Base-by-base conservation (phyloP, 495 filamentous ascomycete genomes). In the Penicillium paxilli region DNA sequence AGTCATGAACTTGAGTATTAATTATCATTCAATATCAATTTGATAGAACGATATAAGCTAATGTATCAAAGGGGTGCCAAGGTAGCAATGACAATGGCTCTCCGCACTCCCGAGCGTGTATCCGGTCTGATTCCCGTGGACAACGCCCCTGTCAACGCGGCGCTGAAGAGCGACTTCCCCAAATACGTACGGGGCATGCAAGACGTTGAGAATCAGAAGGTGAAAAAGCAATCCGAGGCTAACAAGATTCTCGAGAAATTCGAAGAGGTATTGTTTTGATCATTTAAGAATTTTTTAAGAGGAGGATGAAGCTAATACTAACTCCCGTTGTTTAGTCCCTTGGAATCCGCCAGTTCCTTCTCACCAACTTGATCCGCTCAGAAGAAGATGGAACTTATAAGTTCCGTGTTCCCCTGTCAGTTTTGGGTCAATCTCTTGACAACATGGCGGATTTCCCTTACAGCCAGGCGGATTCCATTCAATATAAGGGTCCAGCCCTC, bases 151-250 rank as follows among this genome's bases (percentile, higher is more conserved):
- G 75, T 94, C 17, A 91, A 92, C 64, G 89, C 86, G 3, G 78
- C 77, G 0, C 76, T 98, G 7, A 76, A 80, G 47, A 83, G 81
- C 56, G 80, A 89, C 53, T 98, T 98, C 65, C 82, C 77, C 4
- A 84, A 82, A 53, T 98, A 97, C 72, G 76, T 96, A 11, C 83
- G 82, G 16, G 94, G 88, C 21, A 95, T 98, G 91, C 84, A 85
- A 44, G 77, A 83, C 47, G 85, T 98, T 28, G 90, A 97, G 47
- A 51, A 57, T 4, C 66, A 52, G 22, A 71, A 74, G 16, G 77
- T 91, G 1, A 82, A 79, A 2, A 87, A 80, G 49, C 85, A 88
- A 52, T 82, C 81, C 5, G 89, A 95, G 21, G 94, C 93, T 2
- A 88, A 96, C 67, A 70, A 77, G 44, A 94, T 97, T 46, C 77